Base-by-base conservation (phyloP, 2,329 filamentous ascomycete genomes). In the Sphaerulina populicola region DNA sequence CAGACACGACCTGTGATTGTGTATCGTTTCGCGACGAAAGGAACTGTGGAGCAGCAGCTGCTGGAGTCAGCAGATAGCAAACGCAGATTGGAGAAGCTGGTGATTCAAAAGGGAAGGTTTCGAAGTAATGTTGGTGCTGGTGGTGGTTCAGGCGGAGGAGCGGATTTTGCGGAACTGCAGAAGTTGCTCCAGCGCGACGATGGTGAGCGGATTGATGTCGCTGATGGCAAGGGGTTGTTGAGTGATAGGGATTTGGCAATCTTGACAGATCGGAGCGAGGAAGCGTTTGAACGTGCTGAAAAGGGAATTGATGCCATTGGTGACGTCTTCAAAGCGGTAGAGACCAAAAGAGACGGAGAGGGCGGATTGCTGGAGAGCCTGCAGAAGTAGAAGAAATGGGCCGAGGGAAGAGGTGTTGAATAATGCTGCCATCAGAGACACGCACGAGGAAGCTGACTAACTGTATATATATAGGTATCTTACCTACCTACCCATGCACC, bases 61-160 rank as follows among this genome's bases (percentile, higher is more conserved):
- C 79, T 97, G 0, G 79, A 89, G 61, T 89, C 86, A 31, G 93
- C 93, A 0, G 89, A 96, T 61, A 88, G 86, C 1, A 98, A 98
- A 69, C 83, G 93, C 0, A 79, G 90, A 1, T 77, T 98, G 0
- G 93, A 98, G 67, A 94, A 96, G 65, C 75, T 98, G 0, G 88
- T 98, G 6, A 98, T 98, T 63, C 86, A 91, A 55, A 97, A 97
- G 67, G 91, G 91, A 2, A 83, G 86, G 4, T 91, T 94, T 69
- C 81, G 52, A 71, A 59, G 73, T 38, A 72, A 64, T 47, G 15
- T 9, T 10, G 39, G 39, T 10, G 15, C 3, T 7, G 66, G 51
- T n/a, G 68, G 68, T 14, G 68, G 86, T 1, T 77, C 82, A 46
- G 76, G 59, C 12, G 60, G 53, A 6, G 64, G 71, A 12, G 72